A percentile compares a stretch with the other conserved stretches of the same genome.
Conservation (phyloP, 192 early-diverging fungal species). For the Backusella luteola region DNA sequence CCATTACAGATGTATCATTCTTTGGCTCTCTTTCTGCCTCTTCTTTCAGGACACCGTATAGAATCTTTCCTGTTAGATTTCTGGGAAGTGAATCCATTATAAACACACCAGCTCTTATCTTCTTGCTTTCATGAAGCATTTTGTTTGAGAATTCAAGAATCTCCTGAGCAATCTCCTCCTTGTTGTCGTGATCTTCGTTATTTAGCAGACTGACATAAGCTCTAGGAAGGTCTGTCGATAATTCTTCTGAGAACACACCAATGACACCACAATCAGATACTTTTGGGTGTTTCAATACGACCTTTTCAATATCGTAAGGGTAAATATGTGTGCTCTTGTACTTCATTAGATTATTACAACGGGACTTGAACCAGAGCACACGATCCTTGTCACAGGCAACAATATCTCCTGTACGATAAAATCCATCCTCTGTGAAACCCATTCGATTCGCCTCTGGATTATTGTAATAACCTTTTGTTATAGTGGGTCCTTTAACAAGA, state of each 20-base stretch:
- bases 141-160: not conserved
- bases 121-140: not conserved
- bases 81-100: not conserved
- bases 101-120: not conserved
- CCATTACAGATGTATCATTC: not conserved
- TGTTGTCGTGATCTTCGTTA: not conserved
- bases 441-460: not conserved
- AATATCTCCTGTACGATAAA: not conserved
- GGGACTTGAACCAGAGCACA: not conserved
- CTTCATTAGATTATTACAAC: not conserved
- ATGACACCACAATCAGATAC: not conserved
- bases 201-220: not conserved
- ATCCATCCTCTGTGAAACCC: not conserved
- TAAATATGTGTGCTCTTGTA: not conserved
- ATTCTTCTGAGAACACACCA: not conserved
- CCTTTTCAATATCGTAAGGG: not conserved
- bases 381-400: not conserved
- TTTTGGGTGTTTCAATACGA: not conserved
- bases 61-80: not conserved
- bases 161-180: not conserved
- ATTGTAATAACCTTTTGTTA: not conserved
- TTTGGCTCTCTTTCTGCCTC: not conserved
- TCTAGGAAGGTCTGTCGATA: not conserved
- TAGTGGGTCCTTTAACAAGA: not conserved
- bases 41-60: not conserved